Percentiles rank a stretch among this genome's conserved stretches.
Conservation (phyloP, 1,284 basidiomycete species). For the Pyrrhoderma lamaoense region DNA sequence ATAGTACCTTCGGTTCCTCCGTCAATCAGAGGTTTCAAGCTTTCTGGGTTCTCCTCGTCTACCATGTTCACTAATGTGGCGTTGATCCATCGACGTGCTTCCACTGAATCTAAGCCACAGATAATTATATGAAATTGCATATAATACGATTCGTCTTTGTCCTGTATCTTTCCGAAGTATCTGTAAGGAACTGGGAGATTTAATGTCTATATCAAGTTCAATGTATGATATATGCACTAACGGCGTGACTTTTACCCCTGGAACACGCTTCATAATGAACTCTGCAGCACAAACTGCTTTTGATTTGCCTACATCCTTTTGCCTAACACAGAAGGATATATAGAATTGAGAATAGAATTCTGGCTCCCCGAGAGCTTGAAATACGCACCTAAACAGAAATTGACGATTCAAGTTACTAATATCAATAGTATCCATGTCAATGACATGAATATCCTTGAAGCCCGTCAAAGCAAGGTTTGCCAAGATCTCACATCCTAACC, state of each 20-base stretch:
- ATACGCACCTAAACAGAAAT: slow-evolving; percentile 85
- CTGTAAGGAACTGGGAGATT: slow-evolving; percentile 33
- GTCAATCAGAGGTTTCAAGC: slow-evolving; percentile 96
- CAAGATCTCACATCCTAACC: slow-evolving; percentile 91
- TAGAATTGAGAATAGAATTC: too few species aligned
- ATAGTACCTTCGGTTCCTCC: slow-evolving; percentile 91
- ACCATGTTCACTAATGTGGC: slow-evolving; percentile 94
- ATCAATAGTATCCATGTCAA: slow-evolving; percentile 99
- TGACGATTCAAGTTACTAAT: slow-evolving; percentile 98
- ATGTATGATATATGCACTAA: slow-evolving; percentile 35
- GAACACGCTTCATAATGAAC: slow-evolving; percentile 92
- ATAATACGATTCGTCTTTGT: slow-evolving; percentile 95
- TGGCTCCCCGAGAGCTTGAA: too few species aligned
- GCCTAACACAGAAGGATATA: too few species aligned
- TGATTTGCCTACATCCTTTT: slow-evolving; percentile 86
- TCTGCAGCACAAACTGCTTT: slow-evolving; percentile 94
- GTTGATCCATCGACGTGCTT: slow-evolving; percentile 98
- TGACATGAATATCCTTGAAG: slow-evolving; percentile 97
- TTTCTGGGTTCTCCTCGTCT: slow-evolving; percentile 85
- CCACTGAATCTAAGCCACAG: slow-evolving; percentile 96
- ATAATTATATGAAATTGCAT: slow-evolving; percentile 95
- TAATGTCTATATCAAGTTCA: slow-evolving; percentile 18
- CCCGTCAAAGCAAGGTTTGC: slow-evolving; percentile 91
- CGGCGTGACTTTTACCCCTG: slow-evolving; percentile 92
- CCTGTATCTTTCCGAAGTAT: slow-evolving; percentile 96